phyloP scores from a whole-genome alignment of 768 basidiomycete genomes.

The Hypholoma sublateritium region DNA sequence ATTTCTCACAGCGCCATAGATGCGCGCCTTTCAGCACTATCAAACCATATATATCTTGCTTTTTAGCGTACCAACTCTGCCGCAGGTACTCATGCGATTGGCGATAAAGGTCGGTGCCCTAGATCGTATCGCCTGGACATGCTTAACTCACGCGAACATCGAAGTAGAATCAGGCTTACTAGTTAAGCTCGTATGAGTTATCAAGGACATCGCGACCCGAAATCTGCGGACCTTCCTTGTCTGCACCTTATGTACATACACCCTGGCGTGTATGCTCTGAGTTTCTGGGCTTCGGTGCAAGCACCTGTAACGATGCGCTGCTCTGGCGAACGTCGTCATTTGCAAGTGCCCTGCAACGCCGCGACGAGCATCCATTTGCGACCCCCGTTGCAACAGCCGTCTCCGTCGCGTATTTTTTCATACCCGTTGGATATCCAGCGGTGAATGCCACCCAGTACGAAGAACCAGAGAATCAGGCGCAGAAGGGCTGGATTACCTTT shows the following conservation, averaged over 20 bases:
- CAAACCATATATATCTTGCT: too few species aligned
- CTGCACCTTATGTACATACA: background rate
- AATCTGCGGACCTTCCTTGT: background rate
- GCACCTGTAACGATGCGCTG: background rate
- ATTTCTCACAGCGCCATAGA: too few species aligned
- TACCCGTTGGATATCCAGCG: background rate
- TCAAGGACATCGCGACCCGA: background rate
- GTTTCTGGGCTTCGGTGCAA: background rate
- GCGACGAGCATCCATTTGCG: background rate
- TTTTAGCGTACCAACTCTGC: too few species aligned
- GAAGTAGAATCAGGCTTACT: background rate
- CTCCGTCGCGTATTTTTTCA: background rate
- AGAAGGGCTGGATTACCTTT: background rate
- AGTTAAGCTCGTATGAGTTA: background rate
- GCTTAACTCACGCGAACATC: background rate
- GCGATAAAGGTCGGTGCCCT: too few species aligned
- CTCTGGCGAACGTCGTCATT: background rate
- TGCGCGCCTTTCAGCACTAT: too few species aligned
- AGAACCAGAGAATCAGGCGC: background rate
- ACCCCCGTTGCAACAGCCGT: background rate
- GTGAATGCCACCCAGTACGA: background rate
- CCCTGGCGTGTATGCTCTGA: background rate
- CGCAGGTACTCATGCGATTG: too few species aligned
- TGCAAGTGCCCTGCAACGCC: background rate
- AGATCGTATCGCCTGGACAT: background rate